These are phyloP conservation scores for Pseudogymnoascus verrucosus DNA, from an alignment of 2,329 filamentous ascomycete genomes.

Conservation along the genomic window DNA sequence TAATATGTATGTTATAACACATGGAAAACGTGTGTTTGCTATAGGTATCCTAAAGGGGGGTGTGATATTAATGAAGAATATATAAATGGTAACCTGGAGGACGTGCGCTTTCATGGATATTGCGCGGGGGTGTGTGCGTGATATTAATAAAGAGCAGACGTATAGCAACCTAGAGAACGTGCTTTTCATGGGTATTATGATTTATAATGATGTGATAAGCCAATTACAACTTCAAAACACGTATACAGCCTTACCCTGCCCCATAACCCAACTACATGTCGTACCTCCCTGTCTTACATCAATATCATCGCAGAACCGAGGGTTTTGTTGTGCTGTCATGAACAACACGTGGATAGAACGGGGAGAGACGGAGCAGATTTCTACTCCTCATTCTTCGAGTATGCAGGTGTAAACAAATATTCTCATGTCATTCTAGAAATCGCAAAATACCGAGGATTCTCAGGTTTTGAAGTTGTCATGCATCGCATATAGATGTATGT, in stretches of 20 bases:
- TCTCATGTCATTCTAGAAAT: neutral
- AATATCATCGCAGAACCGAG: neutral
- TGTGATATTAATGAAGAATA: neutral
- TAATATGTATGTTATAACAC: neutral
- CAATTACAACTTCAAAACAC: neutral
- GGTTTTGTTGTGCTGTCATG: neutral
- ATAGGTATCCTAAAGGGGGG: neutral
- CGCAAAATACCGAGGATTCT: constrained; percentile 3
- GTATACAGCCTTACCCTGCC: neutral
- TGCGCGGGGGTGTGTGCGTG: neutral
- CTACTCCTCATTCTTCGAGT: neutral
- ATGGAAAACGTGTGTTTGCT: neutral
- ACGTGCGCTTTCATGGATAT: neutral
- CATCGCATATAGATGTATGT: neutral
- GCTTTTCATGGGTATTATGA: neutral
- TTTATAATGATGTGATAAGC: neutral
- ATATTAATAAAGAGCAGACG: neutral
- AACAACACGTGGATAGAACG: neutral
- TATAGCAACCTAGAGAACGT: neutral
- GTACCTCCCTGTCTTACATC: neutral
- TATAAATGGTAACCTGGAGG: neutral
- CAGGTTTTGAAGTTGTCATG: neutral
- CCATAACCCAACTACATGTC: neutral
- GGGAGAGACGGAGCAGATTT: neutral
- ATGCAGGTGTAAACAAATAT: neutral